phyloP scores from a whole-genome alignment of 2,329 filamentous ascomycete genomes.

The Neoarthrinium moseri region DNA sequence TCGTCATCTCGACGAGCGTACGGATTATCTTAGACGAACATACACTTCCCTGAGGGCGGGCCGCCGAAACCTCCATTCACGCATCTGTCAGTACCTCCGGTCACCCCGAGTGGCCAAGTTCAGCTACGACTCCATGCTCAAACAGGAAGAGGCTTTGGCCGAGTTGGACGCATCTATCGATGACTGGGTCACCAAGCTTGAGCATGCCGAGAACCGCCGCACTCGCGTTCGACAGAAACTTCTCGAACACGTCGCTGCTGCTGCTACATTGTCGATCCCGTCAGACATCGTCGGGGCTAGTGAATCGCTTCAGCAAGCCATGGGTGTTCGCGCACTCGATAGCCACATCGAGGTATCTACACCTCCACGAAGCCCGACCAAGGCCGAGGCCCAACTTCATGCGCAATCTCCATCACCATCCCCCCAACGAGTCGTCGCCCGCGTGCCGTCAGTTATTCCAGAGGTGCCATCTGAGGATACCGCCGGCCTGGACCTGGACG shows the following conservation, averaged over 20 bases:
- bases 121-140: conserved; percentile 71
- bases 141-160: conserved; percentile 75
- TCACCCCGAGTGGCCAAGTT: conserved; percentile 70
- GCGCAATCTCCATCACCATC: conserved; percentile 40
- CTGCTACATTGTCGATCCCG: conserved; percentile 49
- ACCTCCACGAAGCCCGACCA: conserved; percentile 59
- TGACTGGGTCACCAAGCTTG: conserved; percentile 78
- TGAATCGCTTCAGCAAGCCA: conserved; percentile 41
- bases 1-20: conserved; percentile 72
- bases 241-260: conserved; percentile 77
- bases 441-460: conserved; percentile 55
- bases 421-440: conserved; percentile 49
- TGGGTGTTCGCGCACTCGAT: conserved; percentile 35
- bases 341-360: conserved; percentile 47
- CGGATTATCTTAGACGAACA: conserved; percentile 74
- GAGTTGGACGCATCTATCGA: conserved; percentile 78
- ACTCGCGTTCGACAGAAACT: conserved; percentile 76
- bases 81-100: conserved; percentile 75
- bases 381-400: conserved; percentile 30
- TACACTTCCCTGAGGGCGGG: conserved; percentile 74
- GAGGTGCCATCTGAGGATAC: conserved; percentile 50
- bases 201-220: conserved; percentile 75
- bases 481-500: conserved; percentile 23
- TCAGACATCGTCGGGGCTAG: conserved; percentile 30
- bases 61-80: conserved; percentile 71